A percentile compares a stretch with the other conserved stretches of the same genome.
These are phyloP conservation scores for Talinum fruticosum DNA, from an alignment of 148 eudicot species.

Conservation along the genomic window DNA sequence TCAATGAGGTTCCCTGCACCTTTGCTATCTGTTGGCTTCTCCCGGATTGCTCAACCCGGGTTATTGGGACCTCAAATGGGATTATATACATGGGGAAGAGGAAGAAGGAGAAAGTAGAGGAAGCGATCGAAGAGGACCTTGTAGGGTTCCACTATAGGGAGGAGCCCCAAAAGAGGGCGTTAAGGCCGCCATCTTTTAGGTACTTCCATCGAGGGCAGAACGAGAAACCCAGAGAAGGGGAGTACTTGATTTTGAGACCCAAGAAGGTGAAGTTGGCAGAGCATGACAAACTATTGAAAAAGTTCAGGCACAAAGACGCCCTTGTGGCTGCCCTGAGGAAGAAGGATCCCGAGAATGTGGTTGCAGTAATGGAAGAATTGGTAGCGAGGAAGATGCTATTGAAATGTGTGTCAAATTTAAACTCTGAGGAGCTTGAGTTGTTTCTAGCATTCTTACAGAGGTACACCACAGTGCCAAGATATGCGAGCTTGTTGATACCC, in stretches of 20 bases:
- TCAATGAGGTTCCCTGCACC: constrained; percentile 85
- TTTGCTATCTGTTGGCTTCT: constrained; percentile 72
- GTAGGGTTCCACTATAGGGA: constrained; percentile 37
- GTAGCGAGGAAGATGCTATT: constrained; percentile 76
- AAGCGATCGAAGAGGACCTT: constrained; percentile 19
- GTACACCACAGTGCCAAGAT: constrained; percentile 65
- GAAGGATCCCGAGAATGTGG: constrained; percentile 62
- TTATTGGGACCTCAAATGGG: constrained; percentile 84
- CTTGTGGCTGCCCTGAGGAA: constrained; percentile 62
- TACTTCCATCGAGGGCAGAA: constrained; percentile 84
- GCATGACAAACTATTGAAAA: constrained; percentile 77
- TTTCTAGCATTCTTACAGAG: constrained; percentile 63
- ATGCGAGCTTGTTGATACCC: constrained; percentile 58
- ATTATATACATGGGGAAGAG: constrained; percentile 67
- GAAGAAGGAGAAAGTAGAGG: constrained; percentile 46
- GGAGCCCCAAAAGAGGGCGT: constrained; percentile 43
- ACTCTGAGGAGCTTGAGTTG: constrained; percentile 63
- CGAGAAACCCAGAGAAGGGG: constrained; percentile 77
- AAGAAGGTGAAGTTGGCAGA: constrained; percentile 73
- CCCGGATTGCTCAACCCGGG: constrained; percentile 66
- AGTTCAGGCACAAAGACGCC: constrained; percentile 93
- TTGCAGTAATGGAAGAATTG: constrained; percentile 93
- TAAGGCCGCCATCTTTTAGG: constrained; percentile 70
- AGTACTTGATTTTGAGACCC: constrained; percentile 53
- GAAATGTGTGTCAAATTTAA: constrained; percentile 62